These are phyloP conservation scores for Candida khao-thaluensis DNA, from an alignment of 805 yeast species.

Conservation along the genomic window DNA sequence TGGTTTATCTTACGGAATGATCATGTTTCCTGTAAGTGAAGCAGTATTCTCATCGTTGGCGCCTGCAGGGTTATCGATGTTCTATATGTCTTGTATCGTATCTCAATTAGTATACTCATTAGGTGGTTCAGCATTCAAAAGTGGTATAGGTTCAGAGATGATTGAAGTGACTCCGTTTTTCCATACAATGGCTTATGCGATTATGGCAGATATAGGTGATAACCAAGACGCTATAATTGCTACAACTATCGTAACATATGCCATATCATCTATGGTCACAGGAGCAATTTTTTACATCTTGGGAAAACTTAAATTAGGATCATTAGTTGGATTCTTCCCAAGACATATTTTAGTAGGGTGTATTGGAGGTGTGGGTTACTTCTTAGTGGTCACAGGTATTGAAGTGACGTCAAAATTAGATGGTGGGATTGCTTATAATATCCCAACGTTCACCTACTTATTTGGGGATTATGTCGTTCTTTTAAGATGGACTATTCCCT, in stretches of 20 bases:
- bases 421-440: slow-evolving; percentile 66
- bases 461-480: slow-evolving; percentile 38
- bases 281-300: slow-evolving; percentile 75
- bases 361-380: slow-evolving; percentile 98
- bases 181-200: slow-evolving; percentile 86
- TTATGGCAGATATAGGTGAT: slow-evolving; percentile 55
- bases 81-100: slow-evolving; percentile 86
- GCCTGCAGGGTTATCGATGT: slow-evolving; percentile 90
- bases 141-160: slow-evolving; percentile 98
- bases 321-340: slow-evolving; percentile 92
- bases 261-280: slow-evolving; percentile 79
- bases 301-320: slow-evolving; percentile 80
- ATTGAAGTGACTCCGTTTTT: slow-evolving; percentile 98
- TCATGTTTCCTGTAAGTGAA: slow-evolving; percentile 88
- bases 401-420: slow-evolving; percentile 86
- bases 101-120: slow-evolving; percentile 85
- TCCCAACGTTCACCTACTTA: slow-evolving; percentile 51
- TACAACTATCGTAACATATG: slow-evolving; percentile 85
- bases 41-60: slow-evolving; percentile 75
- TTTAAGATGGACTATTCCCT: slow-evolving; percentile 67
- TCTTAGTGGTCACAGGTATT: slow-evolving; percentile 82
- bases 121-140: slow-evolving; percentile 86
- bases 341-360: slow-evolving; percentile 95
- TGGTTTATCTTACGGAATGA: slow-evolving; percentile 96
- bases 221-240: slow-evolving; percentile 59